These are phyloP conservation scores for Chlamydomonas sphaeroides DNA, from an alignment of 139 green algal species.

Conservation along the genomic window DNA sequence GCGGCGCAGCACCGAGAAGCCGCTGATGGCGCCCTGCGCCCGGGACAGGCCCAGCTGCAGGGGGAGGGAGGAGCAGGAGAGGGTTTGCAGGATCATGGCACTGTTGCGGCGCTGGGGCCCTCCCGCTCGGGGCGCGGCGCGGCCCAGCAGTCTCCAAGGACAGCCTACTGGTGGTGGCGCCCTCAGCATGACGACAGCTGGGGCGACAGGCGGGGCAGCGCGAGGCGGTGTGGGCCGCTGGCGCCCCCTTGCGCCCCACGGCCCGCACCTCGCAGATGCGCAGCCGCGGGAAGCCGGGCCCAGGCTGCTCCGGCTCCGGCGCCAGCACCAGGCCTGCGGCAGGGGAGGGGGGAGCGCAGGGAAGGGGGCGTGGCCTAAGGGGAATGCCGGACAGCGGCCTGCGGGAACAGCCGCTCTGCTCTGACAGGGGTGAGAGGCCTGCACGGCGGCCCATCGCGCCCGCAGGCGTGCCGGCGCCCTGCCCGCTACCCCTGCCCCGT, in stretches of 20 bases:
- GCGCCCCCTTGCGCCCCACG: not conserved
- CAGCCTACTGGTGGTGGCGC: too few species aligned
- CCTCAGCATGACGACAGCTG: too few species aligned
- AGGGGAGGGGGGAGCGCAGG: not conserved
- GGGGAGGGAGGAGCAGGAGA: not conserved
- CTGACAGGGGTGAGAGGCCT: too few species aligned
- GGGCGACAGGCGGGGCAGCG: too few species aligned
- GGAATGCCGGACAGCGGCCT: not conserved
- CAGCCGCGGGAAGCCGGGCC: constrained; percentile 17
- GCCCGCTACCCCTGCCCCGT: too few species aligned
- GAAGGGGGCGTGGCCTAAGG: not conserved
- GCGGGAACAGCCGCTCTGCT: too few species aligned
- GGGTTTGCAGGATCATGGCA: not conserved
- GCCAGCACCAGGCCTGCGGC: not conserved
- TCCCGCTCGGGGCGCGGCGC: too few species aligned
- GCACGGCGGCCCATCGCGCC: not conserved
- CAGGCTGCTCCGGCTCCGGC: not conserved
- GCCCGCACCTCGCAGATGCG: constrained; percentile 31
- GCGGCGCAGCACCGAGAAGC: not conserved
- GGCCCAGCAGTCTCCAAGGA: too few species aligned
- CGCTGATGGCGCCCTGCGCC: not conserved
- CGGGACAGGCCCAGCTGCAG: constrained; percentile 34
- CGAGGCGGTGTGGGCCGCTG: too few species aligned
- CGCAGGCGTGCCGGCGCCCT: too few species aligned
- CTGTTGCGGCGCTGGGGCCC: too few species aligned